phyloP scores from a whole-genome alignment of 495 filamentous ascomycete genomes.

The Aspergillus sclerotioniger region DNA sequence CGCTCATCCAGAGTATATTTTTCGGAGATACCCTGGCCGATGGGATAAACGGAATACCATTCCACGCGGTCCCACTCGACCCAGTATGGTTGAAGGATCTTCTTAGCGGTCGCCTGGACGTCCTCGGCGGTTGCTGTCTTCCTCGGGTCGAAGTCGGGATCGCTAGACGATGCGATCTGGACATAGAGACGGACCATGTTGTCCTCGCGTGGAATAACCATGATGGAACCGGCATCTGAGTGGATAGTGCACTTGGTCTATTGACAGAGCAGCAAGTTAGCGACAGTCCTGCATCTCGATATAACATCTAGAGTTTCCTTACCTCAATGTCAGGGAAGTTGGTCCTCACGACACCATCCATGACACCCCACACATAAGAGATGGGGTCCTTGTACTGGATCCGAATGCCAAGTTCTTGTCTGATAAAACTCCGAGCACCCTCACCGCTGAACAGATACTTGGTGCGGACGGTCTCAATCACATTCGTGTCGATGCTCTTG shows the following conservation, averaged over 20 bases:
- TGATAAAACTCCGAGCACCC: slow-evolving; percentile 62
- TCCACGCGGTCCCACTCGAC: slow-evolving; percentile 55
- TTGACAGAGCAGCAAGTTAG: slow-evolving; percentile 27
- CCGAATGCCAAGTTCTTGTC: slow-evolving; percentile 57
- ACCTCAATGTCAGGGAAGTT: slow-evolving; percentile 82
- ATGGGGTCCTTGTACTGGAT: slow-evolving; percentile 65
- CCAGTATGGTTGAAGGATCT: slow-evolving; percentile 60
- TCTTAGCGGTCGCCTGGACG: slow-evolving; percentile 60
- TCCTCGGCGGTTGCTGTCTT: slow-evolving; percentile 55
- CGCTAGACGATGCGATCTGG: slow-evolving; percentile 64
- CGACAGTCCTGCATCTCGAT: background rate
- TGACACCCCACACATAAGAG: slow-evolving; percentile 74
- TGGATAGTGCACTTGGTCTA: slow-evolving; percentile 90
- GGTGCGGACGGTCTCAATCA: slow-evolving; percentile 59
- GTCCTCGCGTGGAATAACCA: slow-evolving; percentile 79
- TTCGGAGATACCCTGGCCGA: slow-evolving; percentile 63
- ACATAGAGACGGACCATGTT: slow-evolving; percentile 75
- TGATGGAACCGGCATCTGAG: slow-evolving; percentile 64
- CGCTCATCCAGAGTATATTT: slow-evolving; percentile 56
- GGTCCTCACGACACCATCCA: slow-evolving; percentile 77
- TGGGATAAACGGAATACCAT: slow-evolving; percentile 65
- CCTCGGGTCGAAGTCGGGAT: slow-evolving; percentile 54
- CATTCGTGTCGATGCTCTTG: slow-evolving; percentile 70
- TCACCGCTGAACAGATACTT: slow-evolving; percentile 68
- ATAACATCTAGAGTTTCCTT: slow-evolving; percentile 10